Evolutionary conservation across 1,284 basidiomycete species (phyloP), one percentile per base, ranked within the genome.

Genomic region (Rhodotorula sp.): DNA sequence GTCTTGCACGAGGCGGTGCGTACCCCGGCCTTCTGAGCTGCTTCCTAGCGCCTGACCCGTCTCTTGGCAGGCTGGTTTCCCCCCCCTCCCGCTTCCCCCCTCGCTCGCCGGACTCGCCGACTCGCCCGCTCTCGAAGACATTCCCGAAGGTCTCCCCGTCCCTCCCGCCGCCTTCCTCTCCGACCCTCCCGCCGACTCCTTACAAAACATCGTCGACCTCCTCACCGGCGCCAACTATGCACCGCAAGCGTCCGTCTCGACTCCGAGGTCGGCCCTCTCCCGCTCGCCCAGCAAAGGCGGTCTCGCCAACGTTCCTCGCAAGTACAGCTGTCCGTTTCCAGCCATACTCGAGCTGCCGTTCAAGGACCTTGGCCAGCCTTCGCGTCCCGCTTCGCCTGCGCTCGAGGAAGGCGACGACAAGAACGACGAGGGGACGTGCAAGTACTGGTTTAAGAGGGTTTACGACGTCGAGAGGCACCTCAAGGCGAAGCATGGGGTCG

Each of bases 391-490:
- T 8, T 24, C 37, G 15, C 31, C 34, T 4, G 59, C 26, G 15
- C 58, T 22, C 11, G 57, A 58, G 1, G 52, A 13, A 6, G 57
- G 52, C 1, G 65, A 31, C 26, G 54, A 46, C 28, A 46, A 57
- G 4, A 63, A 70, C 22, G 56, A 20, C 22, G 62, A 64, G n/a
- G 64, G 61, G 2, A n/a, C 40, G 40, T 75, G 73, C 54, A 10
- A 28, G 44, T 75, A 56, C 34, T 61, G 62, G 66, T 75, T 72
- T 58, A 65, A 67, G 51, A 59, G 71, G 30, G 54, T 67, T 5
- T 75, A 75, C 48, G 73, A 75, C 40, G 66, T 75, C 31, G 71
- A 75, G 48, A 34, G 73, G 26, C 73, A 75, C 47, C 28, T 75
- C 15, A 57, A 55, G 55, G 59, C 64, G 30, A 34, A 31, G 48